Percentiles rank a stretch among this genome's conserved stretches.
Evolutionary conservation across 345 rosid species (phyloP).

Genomic region (Orychophragmus violaceus): DNA sequence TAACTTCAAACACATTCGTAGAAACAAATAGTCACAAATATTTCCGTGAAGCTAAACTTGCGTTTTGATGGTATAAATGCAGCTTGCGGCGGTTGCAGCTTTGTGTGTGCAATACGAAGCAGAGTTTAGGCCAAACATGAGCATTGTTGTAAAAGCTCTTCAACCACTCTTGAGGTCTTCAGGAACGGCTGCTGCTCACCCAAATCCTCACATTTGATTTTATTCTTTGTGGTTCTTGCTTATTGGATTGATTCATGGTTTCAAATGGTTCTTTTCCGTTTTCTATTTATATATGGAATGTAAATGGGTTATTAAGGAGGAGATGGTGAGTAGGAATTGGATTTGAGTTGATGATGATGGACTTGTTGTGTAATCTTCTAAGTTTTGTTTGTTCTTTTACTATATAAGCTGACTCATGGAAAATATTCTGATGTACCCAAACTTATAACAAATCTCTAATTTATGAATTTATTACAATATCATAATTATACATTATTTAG

Average conservation of each 20-base stretch:
- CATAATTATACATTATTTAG: background rate
- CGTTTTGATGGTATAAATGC: slow-evolving; percentile 19
- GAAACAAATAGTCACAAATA: too few species aligned
- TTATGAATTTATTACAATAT: background rate
- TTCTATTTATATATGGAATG: slow-evolving; percentile 8
- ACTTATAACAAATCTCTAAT: background rate
- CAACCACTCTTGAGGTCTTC: slow-evolving; percentile 82
- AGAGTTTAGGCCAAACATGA: slow-evolving; percentile 97
- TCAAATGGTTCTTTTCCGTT: background rate
- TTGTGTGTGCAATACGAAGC: slow-evolving; percentile 97
- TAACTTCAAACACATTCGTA: too few species aligned
- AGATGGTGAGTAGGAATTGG: slow-evolving; percentile 10
- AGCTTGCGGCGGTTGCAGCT: slow-evolving; percentile 98
- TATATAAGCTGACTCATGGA: background rate
- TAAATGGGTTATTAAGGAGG: slow-evolving; percentile 5
- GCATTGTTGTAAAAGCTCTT: slow-evolving; percentile 96
- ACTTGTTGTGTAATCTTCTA: slow-evolving; percentile 15
- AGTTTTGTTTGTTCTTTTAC: background rate
- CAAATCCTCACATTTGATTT: slow-evolving; percentile 1
- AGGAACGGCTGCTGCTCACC: slow-evolving; percentile 32
- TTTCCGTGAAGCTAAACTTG: slow-evolving; percentile 8
- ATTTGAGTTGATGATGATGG: slow-evolving; percentile 3
- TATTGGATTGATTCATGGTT: background rate
- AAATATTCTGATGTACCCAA: background rate
- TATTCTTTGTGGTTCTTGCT: slow-evolving; percentile 9